A percentile compares a stretch with the other conserved stretches of the same genome.
phyloP scores from a whole-genome alignment of 2,329 filamentous ascomycete genomes.

The Reticulascus tulasneorum region DNA sequence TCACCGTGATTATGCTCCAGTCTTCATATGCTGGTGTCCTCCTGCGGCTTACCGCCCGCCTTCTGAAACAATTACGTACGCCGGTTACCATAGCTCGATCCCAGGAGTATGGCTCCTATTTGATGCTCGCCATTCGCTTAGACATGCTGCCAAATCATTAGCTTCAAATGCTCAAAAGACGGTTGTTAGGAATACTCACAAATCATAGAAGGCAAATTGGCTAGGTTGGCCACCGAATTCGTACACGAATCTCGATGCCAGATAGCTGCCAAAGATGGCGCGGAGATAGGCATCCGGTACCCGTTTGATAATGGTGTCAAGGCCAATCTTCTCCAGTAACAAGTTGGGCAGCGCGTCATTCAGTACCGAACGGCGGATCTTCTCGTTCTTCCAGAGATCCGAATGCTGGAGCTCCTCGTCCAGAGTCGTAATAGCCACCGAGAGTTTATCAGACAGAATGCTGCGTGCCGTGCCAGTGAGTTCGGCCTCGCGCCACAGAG shows the following conservation, averaged over 20 bases:
- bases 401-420: slow-evolving; percentile 95
- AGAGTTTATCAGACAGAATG: slow-evolving; percentile 87
- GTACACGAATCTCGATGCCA: slow-evolving; percentile 95
- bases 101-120: too few species aligned
- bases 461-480: slow-evolving; percentile 74
- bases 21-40: too few species aligned
- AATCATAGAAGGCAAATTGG: slow-evolving; percentile 98
- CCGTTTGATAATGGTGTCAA: slow-evolving; percentile 80
- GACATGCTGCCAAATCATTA: slow-evolving; percentile 54
- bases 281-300: slow-evolving; percentile 91
- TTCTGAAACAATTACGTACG: too few species aligned
- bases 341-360: slow-evolving; percentile 81
- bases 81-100: too few species aligned
- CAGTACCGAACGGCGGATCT: slow-evolving; percentile 73
- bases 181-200: slow-evolving; percentile 59
- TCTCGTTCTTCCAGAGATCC: slow-evolving; percentile 81
- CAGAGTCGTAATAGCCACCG: slow-evolving; percentile 87
- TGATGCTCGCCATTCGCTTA: slow-evolving; percentile 53
- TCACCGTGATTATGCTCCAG: too few species aligned
- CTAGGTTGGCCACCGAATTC: slow-evolving; percentile 87
- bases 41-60: too few species aligned
- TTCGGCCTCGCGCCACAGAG: slow-evolving; percentile 94
- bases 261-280: slow-evolving; percentile 92
- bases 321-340: slow-evolving; percentile 81
- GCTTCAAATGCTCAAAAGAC: slow-evolving; percentile 15